Evolutionary conservation across 441 rosid genomes (phyloP), one percentile per base, ranked within the genome.

Genomic region (Kokia cookei): DNA sequence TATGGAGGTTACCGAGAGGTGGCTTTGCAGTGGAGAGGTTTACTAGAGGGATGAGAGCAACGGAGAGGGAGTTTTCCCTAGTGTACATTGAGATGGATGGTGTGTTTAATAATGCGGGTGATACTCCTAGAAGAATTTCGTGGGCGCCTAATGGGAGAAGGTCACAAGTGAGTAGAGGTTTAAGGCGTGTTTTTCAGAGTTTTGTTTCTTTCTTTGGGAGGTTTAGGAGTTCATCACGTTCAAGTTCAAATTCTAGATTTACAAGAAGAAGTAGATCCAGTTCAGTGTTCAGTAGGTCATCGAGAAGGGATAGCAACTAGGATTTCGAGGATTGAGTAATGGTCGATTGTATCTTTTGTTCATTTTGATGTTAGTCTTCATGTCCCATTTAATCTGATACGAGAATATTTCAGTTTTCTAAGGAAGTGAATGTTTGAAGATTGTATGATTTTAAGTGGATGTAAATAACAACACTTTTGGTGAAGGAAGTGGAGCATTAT

Each of bases 61-160:
- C 85, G 0, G 88, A 84, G 67, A 76, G 86, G 74, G 89, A 87
- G 67, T 75, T 85, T 12, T 91, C 93, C 0, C 82, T 83, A 13
- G 91, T 89, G 27, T 89, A 81, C 53, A 89, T 91, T 0, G 93
- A 89, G 75, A 83, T 89, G 87, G 91, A 89, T 64, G 91, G 93
- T 27, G 88, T 89, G 43, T 87, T 89, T 35, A 84, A 81, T 65
- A 77, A 65, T 55, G 73, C 75, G 1, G 79, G 90, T 43, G 82
- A 87, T 50, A 81, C 75, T 26, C 90, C 90, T 0, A 79, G 87
- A 80, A 79, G 88, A 82, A 84, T 84, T 72, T 80, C 85, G 0
- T 83, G 90, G 93, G 79, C 78, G n/a, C 82, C 91, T 0, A 80
- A 79, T 71, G 84, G 86, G 42, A 79, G 86, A 58, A 79, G 90